phyloP scores from a whole-genome alignment of 371 early-diverging fungal genomes.

The Mucor mucedo region DNA sequence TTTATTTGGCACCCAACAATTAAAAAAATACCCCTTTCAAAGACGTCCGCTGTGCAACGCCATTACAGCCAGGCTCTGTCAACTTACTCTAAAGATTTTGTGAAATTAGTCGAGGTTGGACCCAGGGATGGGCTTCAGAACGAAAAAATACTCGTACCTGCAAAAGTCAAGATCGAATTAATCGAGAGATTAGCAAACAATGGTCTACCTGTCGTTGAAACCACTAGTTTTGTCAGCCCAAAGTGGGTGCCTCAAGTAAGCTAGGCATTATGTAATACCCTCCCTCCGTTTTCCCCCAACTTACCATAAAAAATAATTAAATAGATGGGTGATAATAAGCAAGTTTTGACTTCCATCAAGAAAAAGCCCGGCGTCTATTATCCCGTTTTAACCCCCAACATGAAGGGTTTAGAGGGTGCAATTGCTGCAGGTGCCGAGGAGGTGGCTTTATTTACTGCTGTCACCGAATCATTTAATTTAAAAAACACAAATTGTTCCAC shows the following conservation, averaged over 20 bases:
- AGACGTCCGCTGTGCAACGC: conserved; percentile 4
- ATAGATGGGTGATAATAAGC: conserved; percentile 85
- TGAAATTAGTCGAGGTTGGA: conserved; percentile 91
- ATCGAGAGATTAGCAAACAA: conserved; percentile 83
- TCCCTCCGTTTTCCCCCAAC: neutral
- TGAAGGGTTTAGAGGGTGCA: conserved; percentile 86
- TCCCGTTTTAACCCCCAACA: conserved; percentile 93
- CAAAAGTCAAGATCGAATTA: conserved; percentile 81
- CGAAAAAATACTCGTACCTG: conserved; percentile 85
- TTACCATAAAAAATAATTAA: neutral
- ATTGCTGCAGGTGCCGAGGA: conserved; percentile 80
- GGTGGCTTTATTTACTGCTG: conserved; percentile 94
- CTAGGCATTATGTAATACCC: neutral
- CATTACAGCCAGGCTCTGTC: conserved; percentile 11
- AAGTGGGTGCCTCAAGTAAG: conserved; percentile 96
- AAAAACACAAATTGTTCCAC: conserved; percentile 96
- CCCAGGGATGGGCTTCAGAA: conserved; percentile 98
- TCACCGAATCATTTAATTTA: conserved; percentile 85
- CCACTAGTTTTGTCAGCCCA: conserved; percentile 96
- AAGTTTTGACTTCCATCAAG: conserved; percentile 76
- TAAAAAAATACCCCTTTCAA: neutral
- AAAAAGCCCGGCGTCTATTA: conserved; percentile 73
- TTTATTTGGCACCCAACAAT: neutral
- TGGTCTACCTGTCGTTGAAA: conserved; percentile 89
- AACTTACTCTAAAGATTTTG: conserved; percentile 36